Base-by-base conservation (phyloP, 2,329 filamentous ascomycete genomes). In the Lasiodiplodia hormozganensis region DNA sequence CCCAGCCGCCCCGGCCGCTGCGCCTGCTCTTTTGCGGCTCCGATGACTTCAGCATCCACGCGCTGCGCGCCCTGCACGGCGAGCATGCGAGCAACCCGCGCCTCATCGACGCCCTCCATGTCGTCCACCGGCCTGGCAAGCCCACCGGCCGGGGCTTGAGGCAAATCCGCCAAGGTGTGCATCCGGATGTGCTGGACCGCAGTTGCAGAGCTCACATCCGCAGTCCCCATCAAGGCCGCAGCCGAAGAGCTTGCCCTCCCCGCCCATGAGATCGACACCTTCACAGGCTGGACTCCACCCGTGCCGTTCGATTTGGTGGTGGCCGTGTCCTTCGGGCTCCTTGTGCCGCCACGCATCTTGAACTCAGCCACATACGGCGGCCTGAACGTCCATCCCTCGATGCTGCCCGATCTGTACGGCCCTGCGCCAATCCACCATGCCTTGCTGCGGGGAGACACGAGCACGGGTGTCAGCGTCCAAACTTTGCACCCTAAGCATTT, bases 1-100 rank as follows among this genome's bases (percentile, higher is more conserved):
- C 54, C 12, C 51, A 5, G 31, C 51, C 23, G 1, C 10, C 52
- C 38, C 76, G 85, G 18, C 92, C 93, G 3, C 84, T 99, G 38
- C 87, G 90, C 40, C 93, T 99, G 66, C 86, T 99, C 4, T 99
- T 97, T 81, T 98, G 94, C 81, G 96, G 96, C 71, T 96, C 95
- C 3, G 96, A 99, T 79, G 85, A 89, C 2, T 97, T 98, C 80
- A 97, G 95, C 82, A 91, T 91, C 74, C 87, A 86, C 65, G 93
- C 93, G 1, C 83, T 99, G 62, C 82, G 82, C 69, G 91, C 92
- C 6, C 82, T 99, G 40, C 79, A 90, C 73, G 75, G 81, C 5
- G 90, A 93, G 75, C 85, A 89, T 65, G 70, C 74, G 10, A 56
- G 71, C 6, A 69, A 73, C 4, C 73, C 74, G 6, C 40, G 67